phyloP scores from a whole-genome alignment of 495 filamentous ascomycete genomes.

The Evernia prunastri region DNA sequence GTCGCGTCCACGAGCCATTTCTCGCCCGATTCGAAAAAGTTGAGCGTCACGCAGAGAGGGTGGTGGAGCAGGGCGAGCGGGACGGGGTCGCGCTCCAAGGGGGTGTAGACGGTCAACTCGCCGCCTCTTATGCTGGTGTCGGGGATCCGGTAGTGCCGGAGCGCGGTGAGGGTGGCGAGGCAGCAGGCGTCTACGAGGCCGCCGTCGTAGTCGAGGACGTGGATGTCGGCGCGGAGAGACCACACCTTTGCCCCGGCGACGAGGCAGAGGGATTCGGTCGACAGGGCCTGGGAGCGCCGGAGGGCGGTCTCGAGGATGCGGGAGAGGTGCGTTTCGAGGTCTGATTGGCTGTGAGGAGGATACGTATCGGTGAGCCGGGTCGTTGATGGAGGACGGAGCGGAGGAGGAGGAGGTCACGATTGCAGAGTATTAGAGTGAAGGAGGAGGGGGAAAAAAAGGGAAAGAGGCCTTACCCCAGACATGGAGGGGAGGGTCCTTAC shows the following conservation, averaged over 20 bases:
- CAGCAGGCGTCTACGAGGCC: conserved; percentile 79
- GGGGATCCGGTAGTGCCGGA: conserved; percentile 83
- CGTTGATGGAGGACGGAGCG: conserved; percentile 5
- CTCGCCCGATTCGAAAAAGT: conserved; percentile 54
- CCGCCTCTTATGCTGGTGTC: conserved; percentile 81
- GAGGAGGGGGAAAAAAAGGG: conserved; percentile 5
- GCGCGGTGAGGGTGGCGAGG: conserved; percentile 75
- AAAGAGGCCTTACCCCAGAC: conserved; percentile 16
- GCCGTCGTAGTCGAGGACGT: conserved; percentile 83
- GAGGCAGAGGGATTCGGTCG: conserved; percentile 92
- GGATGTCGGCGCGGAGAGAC: conserved; percentile 80
- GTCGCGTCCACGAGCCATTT: conserved; percentile 70
- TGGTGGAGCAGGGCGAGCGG: conserved; percentile 82
- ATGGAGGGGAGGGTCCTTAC: conserved; percentile 36
- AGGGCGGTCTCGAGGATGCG: conserved; percentile 87
- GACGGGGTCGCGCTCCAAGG: conserved; percentile 83
- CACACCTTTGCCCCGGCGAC: conserved; percentile 85
- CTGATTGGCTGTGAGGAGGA: conserved; percentile 51
- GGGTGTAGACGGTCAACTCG: conserved; percentile 68
- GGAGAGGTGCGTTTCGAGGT: conserved; percentile 75
- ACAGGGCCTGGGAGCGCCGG: conserved; percentile 81
- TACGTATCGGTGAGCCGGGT: conserved; percentile 14
- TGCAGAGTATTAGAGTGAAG: conserved; percentile 5
- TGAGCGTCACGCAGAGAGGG: conserved; percentile 81
- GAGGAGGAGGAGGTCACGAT: neutral